Percentiles rank a stretch among this genome's conserved stretches.
Conservation (phyloP, 2,329 filamentous ascomycete genomes). For the Grosmannia serpens region DNA sequence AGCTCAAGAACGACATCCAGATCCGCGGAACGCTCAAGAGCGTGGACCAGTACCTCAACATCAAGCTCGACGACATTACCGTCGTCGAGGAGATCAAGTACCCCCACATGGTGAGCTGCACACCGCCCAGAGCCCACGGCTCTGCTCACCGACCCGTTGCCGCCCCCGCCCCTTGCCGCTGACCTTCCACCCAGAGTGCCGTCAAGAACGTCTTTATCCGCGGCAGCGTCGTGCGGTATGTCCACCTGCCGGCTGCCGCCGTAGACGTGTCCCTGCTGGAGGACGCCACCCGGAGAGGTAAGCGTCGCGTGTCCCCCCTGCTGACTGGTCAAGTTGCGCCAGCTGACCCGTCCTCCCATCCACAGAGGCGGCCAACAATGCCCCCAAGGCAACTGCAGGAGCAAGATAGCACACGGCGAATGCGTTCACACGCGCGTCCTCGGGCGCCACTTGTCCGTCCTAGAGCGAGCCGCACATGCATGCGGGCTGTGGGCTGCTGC, state of each 20-base stretch:
- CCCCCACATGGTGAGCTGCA: constrained; percentile 63
- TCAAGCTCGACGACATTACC: constrained; percentile 92
- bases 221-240: constrained; percentile 85
- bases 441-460: too few relatives aligned
- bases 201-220: constrained; percentile 96
- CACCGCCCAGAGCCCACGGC: neutral
- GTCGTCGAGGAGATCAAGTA: constrained; percentile 92
- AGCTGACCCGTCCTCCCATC: neutral
- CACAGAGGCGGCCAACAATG: constrained; percentile 45
- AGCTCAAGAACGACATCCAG: constrained; percentile 98
- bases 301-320: neutral
- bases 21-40: constrained; percentile 93
- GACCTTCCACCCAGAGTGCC: constrained; percentile 36
- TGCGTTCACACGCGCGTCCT: neutral
- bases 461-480: too few relatives aligned
- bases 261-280: constrained; percentile 82
- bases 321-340: neutral
- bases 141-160: neutral
- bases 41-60: constrained; percentile 98
- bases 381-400: constrained; percentile 33
- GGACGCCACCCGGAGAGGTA: constrained; percentile 81
- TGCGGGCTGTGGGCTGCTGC: neutral
- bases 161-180: too few relatives aligned
- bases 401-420: constrained; percentile 2
- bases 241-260: constrained; percentile 70